A percentile compares a stretch with the other conserved stretches of the same genome.
Evolutionary conservation across 164 flowering plant genomes (phyloP).

Genomic region (Saururus chinensis): DNA sequence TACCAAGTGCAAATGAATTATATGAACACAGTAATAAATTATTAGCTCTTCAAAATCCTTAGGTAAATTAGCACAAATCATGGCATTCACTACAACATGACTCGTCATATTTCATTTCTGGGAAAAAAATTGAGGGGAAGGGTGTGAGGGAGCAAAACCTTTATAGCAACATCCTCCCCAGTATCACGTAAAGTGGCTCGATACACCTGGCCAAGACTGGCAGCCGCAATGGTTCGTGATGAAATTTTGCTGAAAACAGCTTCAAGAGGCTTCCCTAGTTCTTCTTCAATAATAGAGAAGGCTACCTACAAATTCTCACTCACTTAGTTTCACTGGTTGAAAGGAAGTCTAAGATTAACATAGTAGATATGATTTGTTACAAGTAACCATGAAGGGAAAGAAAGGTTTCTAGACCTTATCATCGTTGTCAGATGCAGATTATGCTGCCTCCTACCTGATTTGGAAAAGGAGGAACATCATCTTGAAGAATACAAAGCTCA

Average conservation of each 20-base stretch:
- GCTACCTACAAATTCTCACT: conserved; percentile 47
- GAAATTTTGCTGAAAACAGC: conserved; percentile 91
- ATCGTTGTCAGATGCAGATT: background rate
- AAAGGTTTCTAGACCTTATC: background rate
- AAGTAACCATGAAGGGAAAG: background rate
- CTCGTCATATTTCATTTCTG: too few relatives aligned
- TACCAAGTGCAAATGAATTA: too few relatives aligned
- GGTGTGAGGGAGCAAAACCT: conserved; percentile 31
- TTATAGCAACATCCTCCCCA: conserved; percentile 95
- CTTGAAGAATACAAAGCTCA: conserved; percentile 98
- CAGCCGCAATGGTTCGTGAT: conserved; percentile 88
- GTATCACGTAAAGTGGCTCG: conserved; percentile 80
- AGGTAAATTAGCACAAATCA: too few relatives aligned
- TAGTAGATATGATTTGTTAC: background rate
- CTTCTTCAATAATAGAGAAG: conserved; percentile 86
- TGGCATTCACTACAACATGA: too few relatives aligned
- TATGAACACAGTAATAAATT: too few relatives aligned
- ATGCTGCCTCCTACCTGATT: conserved; percentile 47
- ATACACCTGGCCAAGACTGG: conserved; percentile 97
- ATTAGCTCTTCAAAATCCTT: too few relatives aligned
- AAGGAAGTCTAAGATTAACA: background rate
- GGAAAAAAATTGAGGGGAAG: background rate
- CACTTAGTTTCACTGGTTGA: conserved; percentile 1
- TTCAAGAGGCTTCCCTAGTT: conserved; percentile 85
- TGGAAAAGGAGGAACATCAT: conserved; percentile 97